Evolutionary conservation across 2,329 filamentous ascomycete genomes (phyloP), one percentile per base, ranked within the genome.

Genomic region (Colletotrichum theobromicola): DNA sequence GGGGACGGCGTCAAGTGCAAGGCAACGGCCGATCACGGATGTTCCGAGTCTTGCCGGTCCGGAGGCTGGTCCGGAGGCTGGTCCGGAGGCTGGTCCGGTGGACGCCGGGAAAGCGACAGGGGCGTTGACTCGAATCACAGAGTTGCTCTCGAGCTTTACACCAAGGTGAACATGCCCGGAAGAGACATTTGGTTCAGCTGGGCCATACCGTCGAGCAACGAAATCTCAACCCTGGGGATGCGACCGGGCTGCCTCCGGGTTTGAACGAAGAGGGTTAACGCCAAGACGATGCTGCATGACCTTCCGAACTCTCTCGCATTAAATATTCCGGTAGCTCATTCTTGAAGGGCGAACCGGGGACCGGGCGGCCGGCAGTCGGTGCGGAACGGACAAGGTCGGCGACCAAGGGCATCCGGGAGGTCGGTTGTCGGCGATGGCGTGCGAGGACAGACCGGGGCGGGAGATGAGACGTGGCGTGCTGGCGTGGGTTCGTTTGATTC

Each of bases 401-500:
- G 34, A 50, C 15, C 5, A 5, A n/a, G 21, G 21, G n/a, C 13
- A 10, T n/a, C 34, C 42, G 68, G 72, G 46, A 32, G 18, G 46
- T 34, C 72, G 72, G 72, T 72, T 75, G 63, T 75, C 72, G 72
- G 72, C 68, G 72, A 75, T 75, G 72, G 72, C 72, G 72, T 75
- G 72, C 68, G 37, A 66, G 42, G 63, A 30, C 34, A 58, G 50
- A 67, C 67, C 32, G 67, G 72, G 66, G 26, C 63, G 15, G 46
- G 50, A 28, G 24, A 28, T 37, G 35, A 26, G 28, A 67, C 55
- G 37, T 53, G 60, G 26, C 30, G 35, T 70, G 53, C 50, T 55
- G 28, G 60, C 67, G 46, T 69, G 65, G 69, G 55, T 67, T 66
- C 42, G 16, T 12, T 28, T 15, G 12, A 35, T 42, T 16, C 18